Conservation (phyloP, 2,329 filamentous ascomycete species). For the Biscogniauxia marginata region DNA sequence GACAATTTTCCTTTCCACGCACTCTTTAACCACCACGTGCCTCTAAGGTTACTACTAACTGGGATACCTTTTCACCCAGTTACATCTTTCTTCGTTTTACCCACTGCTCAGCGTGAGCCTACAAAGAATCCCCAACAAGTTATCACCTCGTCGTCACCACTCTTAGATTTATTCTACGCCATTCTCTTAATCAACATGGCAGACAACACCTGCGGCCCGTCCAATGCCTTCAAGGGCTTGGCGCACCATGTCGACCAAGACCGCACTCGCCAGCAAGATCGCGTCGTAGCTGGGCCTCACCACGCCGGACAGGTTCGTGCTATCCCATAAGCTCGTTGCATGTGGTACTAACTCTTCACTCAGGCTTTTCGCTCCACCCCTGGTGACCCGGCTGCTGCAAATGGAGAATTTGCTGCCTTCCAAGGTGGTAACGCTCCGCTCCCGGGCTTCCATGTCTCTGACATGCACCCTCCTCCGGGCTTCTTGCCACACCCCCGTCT, state of each 20-base stretch:
- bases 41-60: no score
- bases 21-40: no score
- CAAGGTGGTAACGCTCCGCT: slow-evolving; percentile 13
- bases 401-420: slow-evolving; percentile 18
- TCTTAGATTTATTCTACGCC: neutral
- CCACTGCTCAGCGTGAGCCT: neutral
- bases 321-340: neutral
- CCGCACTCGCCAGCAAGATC: slow-evolving; percentile 71
- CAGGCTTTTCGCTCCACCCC: slow-evolving; percentile 23
- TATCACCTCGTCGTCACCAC: neutral
- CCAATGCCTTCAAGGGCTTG: slow-evolving; percentile 72
- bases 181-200: slow-evolving; percentile 33
- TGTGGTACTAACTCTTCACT: slow-evolving; percentile 6
- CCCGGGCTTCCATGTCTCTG: slow-evolving; percentile 1
- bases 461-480: neutral
- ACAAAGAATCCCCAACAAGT: neutral
- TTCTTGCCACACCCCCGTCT: neutral
- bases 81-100: neutral
- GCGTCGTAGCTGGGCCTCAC: slow-evolving; percentile 37
- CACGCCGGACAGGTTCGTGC: slow-evolving; percentile 19
- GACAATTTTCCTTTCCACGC: no score
- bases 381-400: slow-evolving; percentile 6
- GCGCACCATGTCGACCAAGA: slow-evolving; percentile 68
- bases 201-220: slow-evolving; percentile 64
- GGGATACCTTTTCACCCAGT: neutral